Percentiles rank a stretch among this genome's conserved stretches.
Conservation (phyloP, 2,329 filamentous ascomycete genomes). For the Colletotrichum sidae region DNA sequence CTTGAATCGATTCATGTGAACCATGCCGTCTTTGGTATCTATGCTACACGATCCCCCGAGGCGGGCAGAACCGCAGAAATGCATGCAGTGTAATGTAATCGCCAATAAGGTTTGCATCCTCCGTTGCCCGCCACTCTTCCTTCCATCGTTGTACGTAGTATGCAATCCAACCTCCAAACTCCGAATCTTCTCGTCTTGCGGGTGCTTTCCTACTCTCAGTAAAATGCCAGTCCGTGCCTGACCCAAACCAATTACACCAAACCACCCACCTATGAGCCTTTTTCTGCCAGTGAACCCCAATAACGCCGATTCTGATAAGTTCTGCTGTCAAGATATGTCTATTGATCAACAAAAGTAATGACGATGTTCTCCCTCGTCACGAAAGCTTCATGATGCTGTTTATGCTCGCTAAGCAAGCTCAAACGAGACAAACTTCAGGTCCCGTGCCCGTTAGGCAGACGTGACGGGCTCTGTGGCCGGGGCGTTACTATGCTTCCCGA, state of each 20-base stretch:
- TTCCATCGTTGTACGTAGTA: constrained; percentile 1
- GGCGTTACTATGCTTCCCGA: constrained; percentile 52
- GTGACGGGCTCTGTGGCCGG: constrained; percentile 39
- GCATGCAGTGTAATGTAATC: not conserved
- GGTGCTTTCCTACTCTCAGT: constrained; percentile 9
- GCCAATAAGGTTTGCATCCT: constrained; percentile 3
- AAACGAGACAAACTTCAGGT: not conserved
- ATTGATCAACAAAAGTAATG: no score
- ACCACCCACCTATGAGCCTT: constrained; percentile 18
- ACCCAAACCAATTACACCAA: constrained; percentile 11
- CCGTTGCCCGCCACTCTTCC: constrained; percentile 11
- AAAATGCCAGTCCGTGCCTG: constrained; percentile 13
- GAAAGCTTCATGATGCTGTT: not conserved
- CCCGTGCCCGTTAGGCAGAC: constrained; percentile 3
- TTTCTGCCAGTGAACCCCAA: constrained; percentile 14
- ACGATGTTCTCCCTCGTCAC: not conserved
- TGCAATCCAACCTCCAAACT: constrained; percentile 19
- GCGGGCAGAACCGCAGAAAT: not conserved
- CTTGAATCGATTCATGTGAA: no score
- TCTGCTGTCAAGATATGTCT: no score
- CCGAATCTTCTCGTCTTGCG: constrained; percentile 21
- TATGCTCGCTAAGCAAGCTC: constrained; percentile 4
- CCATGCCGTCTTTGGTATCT: constrained; percentile 11
- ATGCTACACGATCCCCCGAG: constrained; percentile 2
- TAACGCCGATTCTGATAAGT: constrained; percentile 14